These are phyloP conservation scores for Sporothrix variecibatus DNA, from an alignment of 2,329 filamentous ascomycete genomes.

Conservation along the genomic window DNA sequence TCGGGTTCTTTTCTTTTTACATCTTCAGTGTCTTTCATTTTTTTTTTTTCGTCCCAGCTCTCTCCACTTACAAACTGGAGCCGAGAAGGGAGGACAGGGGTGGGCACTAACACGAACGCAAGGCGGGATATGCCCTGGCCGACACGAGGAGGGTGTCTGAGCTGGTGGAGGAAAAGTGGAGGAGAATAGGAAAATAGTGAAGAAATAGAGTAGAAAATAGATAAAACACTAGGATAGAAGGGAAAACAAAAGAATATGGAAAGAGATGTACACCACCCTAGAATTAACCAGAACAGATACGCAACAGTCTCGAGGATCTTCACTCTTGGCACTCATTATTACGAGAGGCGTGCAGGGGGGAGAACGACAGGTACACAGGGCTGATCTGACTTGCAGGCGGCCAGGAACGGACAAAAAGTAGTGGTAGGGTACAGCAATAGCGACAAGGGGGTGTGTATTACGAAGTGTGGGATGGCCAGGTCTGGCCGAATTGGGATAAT, in stretches of 20 bases:
- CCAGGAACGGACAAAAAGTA: slow-evolving; percentile 12
- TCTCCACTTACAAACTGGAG: neutral
- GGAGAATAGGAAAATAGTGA: neutral
- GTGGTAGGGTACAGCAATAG: neutral
- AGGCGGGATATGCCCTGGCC: neutral
- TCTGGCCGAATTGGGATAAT: neutral
- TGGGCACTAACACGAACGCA: slow-evolving; percentile 9
- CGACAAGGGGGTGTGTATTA: neutral
- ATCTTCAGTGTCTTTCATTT: neutral
- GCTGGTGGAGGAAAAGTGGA: neutral
- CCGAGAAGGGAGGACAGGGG: neutral
- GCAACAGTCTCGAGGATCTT: neutral
- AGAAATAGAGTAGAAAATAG: neutral
- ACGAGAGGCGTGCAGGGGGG: neutral
- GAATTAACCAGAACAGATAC: neutral
- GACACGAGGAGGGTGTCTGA: neutral
- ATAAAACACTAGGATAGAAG: neutral
- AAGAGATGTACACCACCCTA: neutral
- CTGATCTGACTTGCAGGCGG: slow-evolving; percentile 9
- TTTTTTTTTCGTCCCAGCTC: neutral
- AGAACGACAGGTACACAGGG: slow-evolving; percentile 13
- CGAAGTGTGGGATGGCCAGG: neutral
- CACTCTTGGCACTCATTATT: neutral
- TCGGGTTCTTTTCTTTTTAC: neutral
- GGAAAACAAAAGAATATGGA: neutral